Evolutionary conservation across 495 filamentous ascomycete genomes (phyloP), one percentile per base, ranked within the genome.

Genomic region (Neurospora sp.): DNA sequence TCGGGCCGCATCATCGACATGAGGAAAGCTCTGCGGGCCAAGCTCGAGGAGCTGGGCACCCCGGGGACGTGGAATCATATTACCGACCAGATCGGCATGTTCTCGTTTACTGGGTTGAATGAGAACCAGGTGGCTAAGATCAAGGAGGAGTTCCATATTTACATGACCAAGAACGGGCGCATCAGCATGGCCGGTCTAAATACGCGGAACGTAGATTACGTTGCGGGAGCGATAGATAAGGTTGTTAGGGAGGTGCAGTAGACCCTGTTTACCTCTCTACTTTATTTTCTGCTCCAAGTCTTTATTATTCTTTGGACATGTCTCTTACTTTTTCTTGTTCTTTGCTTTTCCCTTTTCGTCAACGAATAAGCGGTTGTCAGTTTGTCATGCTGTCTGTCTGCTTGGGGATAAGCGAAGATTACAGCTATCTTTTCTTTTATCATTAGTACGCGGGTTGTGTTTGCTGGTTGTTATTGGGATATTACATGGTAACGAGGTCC

Each of bases 61-160:
- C 94, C 95, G 0, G 96, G 96, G 4, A 90, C 87, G 12, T 99
- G 96, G 96, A 91, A 93, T 72, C 96, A 99, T 82, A 97, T 99
- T 80, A 97, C 94, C 9, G 91, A 96, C 74, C 96, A 99, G 87
- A 99, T 99, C 81, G 96, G 96, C 78, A 99, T 99, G 96, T 99
- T 99, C 84, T 94, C 91, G 79, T 99, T 96, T 81, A 99, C 96
- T 3, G 96, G 96, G 1, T 80, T 99, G 81, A 90, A 80, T 1
- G 95, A 98, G 86, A 78, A 86, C 69, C 96, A 99, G 82, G 96
- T 97, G n/a, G 77, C 88, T 81, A 88, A 89, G 81, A 79, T 99
- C 74, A 86, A 93, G 70, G 88, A 90, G 68, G 90, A 95, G 75
- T 91, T 85, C 77, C 96, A 98, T 79, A 87, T 99, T 44, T 99